phyloP scores from a whole-genome alignment of 2,329 filamentous ascomycete species.

The Raffaelea albimanens region DNA sequence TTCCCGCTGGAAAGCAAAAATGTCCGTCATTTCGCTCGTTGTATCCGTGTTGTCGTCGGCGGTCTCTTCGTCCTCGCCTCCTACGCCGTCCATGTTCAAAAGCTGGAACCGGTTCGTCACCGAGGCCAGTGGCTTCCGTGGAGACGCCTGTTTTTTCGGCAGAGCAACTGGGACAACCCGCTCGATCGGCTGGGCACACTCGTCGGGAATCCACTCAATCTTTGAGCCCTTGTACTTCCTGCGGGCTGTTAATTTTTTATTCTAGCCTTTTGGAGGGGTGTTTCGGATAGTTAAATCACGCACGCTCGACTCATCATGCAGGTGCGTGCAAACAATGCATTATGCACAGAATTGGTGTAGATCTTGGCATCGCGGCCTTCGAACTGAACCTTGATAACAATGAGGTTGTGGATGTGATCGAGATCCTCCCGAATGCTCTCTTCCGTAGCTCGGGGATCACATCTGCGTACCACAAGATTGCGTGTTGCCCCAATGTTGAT shows the following conservation, averaged over 20 bases:
- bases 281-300: slow-evolving; percentile 16
- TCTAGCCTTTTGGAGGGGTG: neutral
- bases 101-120: slow-evolving; percentile 53
- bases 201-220: slow-evolving; percentile 64
- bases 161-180: slow-evolving; percentile 8
- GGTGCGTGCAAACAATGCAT: slow-evolving; percentile 63
- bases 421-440: slow-evolving; percentile 60
- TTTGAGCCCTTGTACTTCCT: slow-evolving; percentile 60
- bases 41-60: neutral
- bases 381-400: slow-evolving; percentile 58
- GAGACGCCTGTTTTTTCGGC: slow-evolving; percentile 13
- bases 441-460: slow-evolving; percentile 50
- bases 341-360: slow-evolving; percentile 67
- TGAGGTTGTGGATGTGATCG: slow-evolving; percentile 73
- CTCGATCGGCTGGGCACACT: slow-evolving; percentile 55
- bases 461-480: slow-evolving; percentile 60
- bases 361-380: slow-evolving; percentile 52
- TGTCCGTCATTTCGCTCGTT: slow-evolving; percentile 16
- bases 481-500: slow-evolving; percentile 59
- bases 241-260: neutral
- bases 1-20: slow-evolving; percentile 7
- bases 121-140: slow-evolving; percentile 21
- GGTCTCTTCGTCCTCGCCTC: slow-evolving; percentile 22
- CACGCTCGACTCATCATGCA: slow-evolving; percentile 63
- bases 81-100: slow-evolving; percentile 39